Conservation (phyloP, 2,329 filamentous ascomycete genomes). For the Metarhizium humberi region DNA sequence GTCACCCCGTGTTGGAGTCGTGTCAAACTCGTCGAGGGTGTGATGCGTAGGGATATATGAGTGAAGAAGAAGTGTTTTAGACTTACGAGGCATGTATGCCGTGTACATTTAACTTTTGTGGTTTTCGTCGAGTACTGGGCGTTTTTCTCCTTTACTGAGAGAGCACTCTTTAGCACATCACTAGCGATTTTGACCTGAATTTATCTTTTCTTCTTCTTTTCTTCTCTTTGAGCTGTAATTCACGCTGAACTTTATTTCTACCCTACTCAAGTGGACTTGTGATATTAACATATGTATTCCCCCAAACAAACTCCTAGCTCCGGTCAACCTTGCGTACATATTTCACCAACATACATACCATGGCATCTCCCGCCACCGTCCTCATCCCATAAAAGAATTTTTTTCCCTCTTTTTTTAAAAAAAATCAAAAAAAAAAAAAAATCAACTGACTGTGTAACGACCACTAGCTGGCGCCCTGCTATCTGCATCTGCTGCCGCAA, state of each 20-base stretch:
- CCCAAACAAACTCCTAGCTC: neutral
- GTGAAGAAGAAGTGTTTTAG: no score
- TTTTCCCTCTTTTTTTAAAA: neutral
- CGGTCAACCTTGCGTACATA: neutral
- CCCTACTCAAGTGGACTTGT: neutral
- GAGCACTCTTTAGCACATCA: neutral
- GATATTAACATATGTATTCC: neutral
- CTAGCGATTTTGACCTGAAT: neutral
- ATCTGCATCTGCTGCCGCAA: constrained; percentile 82
- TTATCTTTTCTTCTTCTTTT: neutral
- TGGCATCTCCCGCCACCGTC: neutral
- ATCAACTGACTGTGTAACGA: constrained; percentile 73
- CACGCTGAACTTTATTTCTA: neutral
- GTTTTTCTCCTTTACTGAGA: neutral
- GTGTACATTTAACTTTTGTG: neutral
- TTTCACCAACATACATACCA: neutral
- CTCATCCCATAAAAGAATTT: neutral
- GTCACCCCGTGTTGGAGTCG: neutral
- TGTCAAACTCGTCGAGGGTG: no score
- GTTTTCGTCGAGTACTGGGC: neutral
- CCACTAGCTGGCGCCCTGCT: constrained; percentile 68
- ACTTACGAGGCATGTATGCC: no score
- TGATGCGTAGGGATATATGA: neutral
- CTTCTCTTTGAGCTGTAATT: neutral
- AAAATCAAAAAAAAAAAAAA: no score